Conservation (phyloP, 2,329 filamentous ascomycete genomes). For the Neofusicoccum sp. region DNA sequence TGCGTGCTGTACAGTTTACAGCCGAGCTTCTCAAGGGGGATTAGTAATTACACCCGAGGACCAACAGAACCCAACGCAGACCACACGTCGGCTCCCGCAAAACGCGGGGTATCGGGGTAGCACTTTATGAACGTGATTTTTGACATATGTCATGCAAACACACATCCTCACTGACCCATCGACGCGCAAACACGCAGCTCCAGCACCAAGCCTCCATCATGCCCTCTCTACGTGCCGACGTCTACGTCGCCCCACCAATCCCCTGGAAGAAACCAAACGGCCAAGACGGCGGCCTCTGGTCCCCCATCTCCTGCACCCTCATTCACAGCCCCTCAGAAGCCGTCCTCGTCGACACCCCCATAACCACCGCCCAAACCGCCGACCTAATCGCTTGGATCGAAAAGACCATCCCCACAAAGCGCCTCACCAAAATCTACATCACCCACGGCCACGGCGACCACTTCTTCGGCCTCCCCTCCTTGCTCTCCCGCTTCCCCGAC, state of each 20-base stretch:
- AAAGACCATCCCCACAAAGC: slow-evolving; percentile 23
- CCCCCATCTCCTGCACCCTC: slow-evolving; percentile 27
- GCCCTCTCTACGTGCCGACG: slow-evolving; percentile 1
- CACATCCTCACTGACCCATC: too few relatives aligned
- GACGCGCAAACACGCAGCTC: too few relatives aligned
- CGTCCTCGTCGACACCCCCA: slow-evolving; percentile 40
- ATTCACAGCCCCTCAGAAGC: slow-evolving; percentile 31
- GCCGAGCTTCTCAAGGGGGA: too few relatives aligned
- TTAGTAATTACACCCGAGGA: too few relatives aligned
- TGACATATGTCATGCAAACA: too few relatives aligned
- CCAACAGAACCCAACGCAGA: too few relatives aligned
- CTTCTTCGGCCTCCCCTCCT: slow-evolving; percentile 35
- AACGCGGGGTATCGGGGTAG: too few relatives aligned
- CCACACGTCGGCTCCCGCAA: too few relatives aligned
- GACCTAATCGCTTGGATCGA: slow-evolving; percentile 38
- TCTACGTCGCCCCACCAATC: slow-evolving; percentile 10
- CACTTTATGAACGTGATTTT: too few relatives aligned
- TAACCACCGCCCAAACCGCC: slow-evolving; percentile 31
- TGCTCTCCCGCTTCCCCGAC: slow-evolving; percentile 33
- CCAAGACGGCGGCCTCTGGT: slow-evolving; percentile 13
- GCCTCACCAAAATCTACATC: slow-evolving; percentile 40
- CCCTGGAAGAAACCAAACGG: neutral
- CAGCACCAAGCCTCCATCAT: too few relatives aligned
- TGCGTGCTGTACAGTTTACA: too few relatives aligned
- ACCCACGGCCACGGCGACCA: slow-evolving; percentile 47